Percentiles rank a stretch among this genome's conserved stretches.
phyloP scores from a whole-genome alignment of 129 eudicot species.

The Saposhnikovia divaricata region DNA sequence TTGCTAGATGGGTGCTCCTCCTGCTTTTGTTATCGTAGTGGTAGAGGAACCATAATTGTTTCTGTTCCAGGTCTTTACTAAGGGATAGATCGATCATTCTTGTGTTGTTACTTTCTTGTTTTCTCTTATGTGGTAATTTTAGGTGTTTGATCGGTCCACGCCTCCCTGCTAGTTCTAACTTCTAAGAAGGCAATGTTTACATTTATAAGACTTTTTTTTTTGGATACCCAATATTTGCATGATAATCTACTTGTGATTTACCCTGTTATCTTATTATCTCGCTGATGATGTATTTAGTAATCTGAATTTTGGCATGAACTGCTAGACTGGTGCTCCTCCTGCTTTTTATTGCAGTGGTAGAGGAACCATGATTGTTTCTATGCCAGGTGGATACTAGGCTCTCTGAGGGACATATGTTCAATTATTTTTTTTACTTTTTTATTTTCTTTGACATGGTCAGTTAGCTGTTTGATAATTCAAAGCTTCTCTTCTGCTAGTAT shows the following conservation, averaged over 20 bases:
- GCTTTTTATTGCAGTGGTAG: not conserved
- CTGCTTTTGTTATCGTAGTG: not conserved
- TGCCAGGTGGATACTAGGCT: not conserved
- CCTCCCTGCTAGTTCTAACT: not conserved
- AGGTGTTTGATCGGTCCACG: not conserved
- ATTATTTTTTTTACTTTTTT: too few species aligned
- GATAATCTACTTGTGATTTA: not conserved
- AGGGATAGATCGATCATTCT: not conserved
- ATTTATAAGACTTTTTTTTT: not conserved
- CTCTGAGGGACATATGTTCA: not conserved
- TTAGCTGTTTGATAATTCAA: not conserved
- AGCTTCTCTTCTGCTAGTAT: not conserved
- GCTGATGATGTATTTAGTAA: not conserved
- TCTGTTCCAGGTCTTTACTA: not conserved
- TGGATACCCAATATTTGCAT: not conserved
- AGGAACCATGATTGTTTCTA: not conserved
- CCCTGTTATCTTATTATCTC: not conserved
- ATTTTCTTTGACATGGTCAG: not conserved
- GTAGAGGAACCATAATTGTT: not conserved
- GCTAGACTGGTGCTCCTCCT: slow-evolving; percentile 3
- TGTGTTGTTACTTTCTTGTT: not conserved
- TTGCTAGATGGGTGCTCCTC: not conserved
- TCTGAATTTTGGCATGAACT: not conserved
- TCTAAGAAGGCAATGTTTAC: not conserved
- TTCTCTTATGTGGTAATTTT: not conserved